Percentiles rank a stretch among this genome's conserved stretches.
Evolutionary conservation across 2,329 filamentous ascomycete genomes (phyloP).

Genomic region (Claviceps capensis): DNA sequence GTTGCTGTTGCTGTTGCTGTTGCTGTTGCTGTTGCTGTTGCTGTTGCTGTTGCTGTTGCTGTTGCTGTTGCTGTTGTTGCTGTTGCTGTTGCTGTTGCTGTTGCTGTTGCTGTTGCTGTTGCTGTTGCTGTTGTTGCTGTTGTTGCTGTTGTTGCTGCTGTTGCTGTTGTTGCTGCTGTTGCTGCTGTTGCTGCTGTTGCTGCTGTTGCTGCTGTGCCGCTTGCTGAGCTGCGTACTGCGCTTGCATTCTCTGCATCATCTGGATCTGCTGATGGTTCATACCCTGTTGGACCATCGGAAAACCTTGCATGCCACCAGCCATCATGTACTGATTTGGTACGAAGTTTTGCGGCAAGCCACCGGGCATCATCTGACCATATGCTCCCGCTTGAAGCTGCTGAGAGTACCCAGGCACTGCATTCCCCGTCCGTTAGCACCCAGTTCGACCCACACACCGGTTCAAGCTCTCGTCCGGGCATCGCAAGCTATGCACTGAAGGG

Average conservation of each 20-base stretch:
- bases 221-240: constrained; percentile 11
- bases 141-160: constrained; percentile 14
- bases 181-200: constrained; percentile 11
- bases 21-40: constrained; percentile 18
- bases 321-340: constrained; percentile 33
- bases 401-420: constrained; percentile 41
- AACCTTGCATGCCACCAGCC: constrained; percentile 37
- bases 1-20: constrained; percentile 9
- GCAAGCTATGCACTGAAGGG: not conserved
- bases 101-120: constrained; percentile 21
- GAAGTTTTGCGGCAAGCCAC: constrained; percentile 39
- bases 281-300: constrained; percentile 38
- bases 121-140: constrained; percentile 13
- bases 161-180: constrained; percentile 13
- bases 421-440: constrained; percentile 6
- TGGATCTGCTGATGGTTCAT: constrained; percentile 34
- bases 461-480: too few relatives aligned
- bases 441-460: not conserved
- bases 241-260: constrained; percentile 30
- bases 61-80: constrained; percentile 19
- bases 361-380: constrained; percentile 39
- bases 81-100: constrained; percentile 11
- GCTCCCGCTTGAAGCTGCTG: constrained; percentile 44
- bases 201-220: constrained; percentile 19
- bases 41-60: constrained; percentile 15